Evolutionary conservation across 2,329 filamentous ascomycete species (phyloP).

Genomic region (Pleomassaria siparia): DNA sequence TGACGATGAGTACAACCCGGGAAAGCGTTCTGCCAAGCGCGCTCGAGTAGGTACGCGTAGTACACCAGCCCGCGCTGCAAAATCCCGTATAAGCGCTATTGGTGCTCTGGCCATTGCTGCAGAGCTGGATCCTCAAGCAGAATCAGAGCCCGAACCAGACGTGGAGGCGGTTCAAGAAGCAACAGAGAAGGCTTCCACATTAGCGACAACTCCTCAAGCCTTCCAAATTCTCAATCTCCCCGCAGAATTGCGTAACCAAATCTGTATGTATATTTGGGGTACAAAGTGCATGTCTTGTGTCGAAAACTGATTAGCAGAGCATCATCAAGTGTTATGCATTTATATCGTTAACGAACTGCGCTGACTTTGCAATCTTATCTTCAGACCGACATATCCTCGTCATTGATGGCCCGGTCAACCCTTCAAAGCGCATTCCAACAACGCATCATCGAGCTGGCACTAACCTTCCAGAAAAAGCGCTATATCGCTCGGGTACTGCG

Average conservation of each 20-base stretch:
- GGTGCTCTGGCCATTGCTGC: background rate
- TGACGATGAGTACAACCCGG: constrained; percentile 2
- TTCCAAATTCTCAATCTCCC: constrained; percentile 25
- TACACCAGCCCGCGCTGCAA: background rate
- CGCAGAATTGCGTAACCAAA: constrained; percentile 25
- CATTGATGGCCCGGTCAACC: constrained; percentile 19
- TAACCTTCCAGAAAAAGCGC: background rate
- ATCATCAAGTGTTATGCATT: too few species aligned
- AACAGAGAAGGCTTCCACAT: too few species aligned
- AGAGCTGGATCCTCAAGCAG: background rate
- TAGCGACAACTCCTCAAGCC: background rate
- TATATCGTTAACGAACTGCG: too few species aligned
- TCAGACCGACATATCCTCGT: constrained; percentile 15
- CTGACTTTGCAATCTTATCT: too few species aligned
- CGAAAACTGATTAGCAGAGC: too few species aligned
- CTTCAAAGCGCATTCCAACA: constrained; percentile 14
- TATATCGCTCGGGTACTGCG: background rate
- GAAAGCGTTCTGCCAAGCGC: background rate
- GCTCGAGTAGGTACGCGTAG: background rate
- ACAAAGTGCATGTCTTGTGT: too few species aligned
- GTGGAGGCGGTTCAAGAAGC: background rate
- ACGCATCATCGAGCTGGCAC: background rate
- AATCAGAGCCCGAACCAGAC: background rate
- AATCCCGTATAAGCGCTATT: background rate
- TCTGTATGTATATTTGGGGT: too few species aligned